Percentiles rank a stretch among this genome's conserved stretches.
Evolutionary conservation across 164 flowering plant species (phyloP).

Genomic region (Hamamelis virginiana): DNA sequence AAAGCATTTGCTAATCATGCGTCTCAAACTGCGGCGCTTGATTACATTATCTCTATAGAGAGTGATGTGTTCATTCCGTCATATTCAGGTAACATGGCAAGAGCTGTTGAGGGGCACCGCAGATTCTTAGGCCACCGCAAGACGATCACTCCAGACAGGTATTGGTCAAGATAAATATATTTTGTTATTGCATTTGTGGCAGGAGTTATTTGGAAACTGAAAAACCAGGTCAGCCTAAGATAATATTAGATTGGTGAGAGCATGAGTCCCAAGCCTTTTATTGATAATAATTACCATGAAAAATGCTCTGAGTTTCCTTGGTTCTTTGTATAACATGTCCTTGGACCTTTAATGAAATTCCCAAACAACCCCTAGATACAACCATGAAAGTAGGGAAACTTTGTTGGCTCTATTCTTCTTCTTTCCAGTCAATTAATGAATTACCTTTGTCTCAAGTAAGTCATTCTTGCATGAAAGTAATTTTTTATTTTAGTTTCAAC

Average conservation of each 20-base stretch:
- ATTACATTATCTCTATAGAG: conserved; percentile 82
- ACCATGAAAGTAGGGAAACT: not conserved
- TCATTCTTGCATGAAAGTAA: no score
- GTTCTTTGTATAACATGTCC: not conserved
- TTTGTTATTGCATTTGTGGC: not conserved
- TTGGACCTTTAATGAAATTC: not conserved
- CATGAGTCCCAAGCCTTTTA: not conserved
- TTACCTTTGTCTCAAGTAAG: not conserved
- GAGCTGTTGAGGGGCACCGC: conserved; percentile 94
- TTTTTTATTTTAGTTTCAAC: no score
- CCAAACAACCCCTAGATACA: not conserved
- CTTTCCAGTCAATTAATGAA: not conserved
- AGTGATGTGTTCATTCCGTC: conserved; percentile 91
- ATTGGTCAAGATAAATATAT: conserved; percentile 8
- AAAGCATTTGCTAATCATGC: conserved; percentile 64
- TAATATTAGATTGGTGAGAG: not conserved
- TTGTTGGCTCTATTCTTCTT: not conserved
- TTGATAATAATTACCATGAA: not conserved
- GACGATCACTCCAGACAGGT: conserved; percentile 94
- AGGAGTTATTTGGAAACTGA: not conserved
- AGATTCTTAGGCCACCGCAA: conserved; percentile 85
- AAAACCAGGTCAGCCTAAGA: not conserved
- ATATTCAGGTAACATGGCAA: conserved; percentile 98
- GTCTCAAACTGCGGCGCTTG: conserved; percentile 90
- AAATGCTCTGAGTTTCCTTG: not conserved